Conservation (phyloP, 371 early-diverging fungal species). For the Basidiobolus meristosporus region DNA sequence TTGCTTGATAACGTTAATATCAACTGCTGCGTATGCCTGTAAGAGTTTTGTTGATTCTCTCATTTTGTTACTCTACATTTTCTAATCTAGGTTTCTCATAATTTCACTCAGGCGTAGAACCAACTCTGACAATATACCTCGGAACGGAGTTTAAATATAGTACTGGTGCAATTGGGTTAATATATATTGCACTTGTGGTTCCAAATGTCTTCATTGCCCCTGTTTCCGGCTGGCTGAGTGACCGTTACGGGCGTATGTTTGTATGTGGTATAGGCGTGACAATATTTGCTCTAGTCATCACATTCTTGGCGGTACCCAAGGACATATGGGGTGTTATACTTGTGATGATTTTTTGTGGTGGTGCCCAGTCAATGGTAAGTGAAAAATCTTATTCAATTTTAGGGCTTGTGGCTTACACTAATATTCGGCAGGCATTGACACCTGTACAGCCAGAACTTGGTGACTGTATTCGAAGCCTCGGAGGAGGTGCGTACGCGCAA, state of each 20-base stretch:
- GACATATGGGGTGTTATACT: constrained; percentile 6
- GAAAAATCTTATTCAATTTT: too few relatives aligned
- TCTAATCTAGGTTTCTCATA: neutral
- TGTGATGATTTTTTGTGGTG: neutral
- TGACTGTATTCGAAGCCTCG: constrained; percentile 2
- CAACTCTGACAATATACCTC: constrained; percentile 34
- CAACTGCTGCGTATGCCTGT: too few relatives aligned
- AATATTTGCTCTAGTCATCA: constrained; percentile 26
- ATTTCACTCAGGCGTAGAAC: constrained; percentile 37
- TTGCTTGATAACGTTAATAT: too few relatives aligned
- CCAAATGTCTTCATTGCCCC: constrained; percentile 34
- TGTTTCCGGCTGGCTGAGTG: constrained; percentile 30
- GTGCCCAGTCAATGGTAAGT: neutral
- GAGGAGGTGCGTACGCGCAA: constrained; percentile 25
- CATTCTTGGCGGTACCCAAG: constrained; percentile 10
- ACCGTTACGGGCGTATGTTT: constrained; percentile 23
- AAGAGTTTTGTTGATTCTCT: too few relatives aligned
- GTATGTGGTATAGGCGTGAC: constrained; percentile 29
- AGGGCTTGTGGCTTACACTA: too few relatives aligned
- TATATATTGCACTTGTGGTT: constrained; percentile 36
- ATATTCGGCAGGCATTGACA: neutral
- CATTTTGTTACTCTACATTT: neutral
- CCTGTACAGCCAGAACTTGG: constrained; percentile 1
- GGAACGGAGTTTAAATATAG: constrained; percentile 16
- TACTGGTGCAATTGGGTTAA: constrained; percentile 26